Evolutionary conservation across 495 filamentous ascomycete species (phyloP), one percentile per base, ranked within the genome.

Genomic region (Aspergillus panamensis): DNA sequence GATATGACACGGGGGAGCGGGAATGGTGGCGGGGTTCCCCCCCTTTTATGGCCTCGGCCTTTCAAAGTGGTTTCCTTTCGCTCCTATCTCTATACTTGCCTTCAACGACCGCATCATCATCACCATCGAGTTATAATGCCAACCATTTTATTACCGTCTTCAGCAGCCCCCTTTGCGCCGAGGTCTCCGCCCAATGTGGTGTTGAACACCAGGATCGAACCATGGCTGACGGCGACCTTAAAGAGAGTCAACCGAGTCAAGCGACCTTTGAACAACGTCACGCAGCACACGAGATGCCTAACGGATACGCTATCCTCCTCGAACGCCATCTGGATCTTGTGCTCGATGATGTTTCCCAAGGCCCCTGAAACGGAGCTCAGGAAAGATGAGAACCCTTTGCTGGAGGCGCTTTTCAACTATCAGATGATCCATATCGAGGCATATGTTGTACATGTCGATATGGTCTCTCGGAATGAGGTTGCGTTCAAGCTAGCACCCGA

Each of bases 371-470:
- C 91, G 31, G 90, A 97, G 65, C 81, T 97, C 62, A 82, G 84
- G 66, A 90, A 85, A 73, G 90, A 97, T 68, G 78, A 84, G 40
- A 92, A 97, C 70, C 90, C 92, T 44, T 78, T 97, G 56, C 80
- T 96, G 62, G 94, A 97, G 75, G 90, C 89, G 55, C 74, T 97
- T 57, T 90, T 89, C 82, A 96, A 96, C 80, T 93, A 91, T 73
- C 89, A 96, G 80, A 84, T 96, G 76, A 81, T 96, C 73, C 90
- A 96, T 70, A 81, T 97, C 60, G 92, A 97, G 75, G 95, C 94
- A 48, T 99, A 99, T 74, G 90, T 97, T 62, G 94, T 99, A 58
- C 95, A 97, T 74, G 91, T 99, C 73, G 94, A 99, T 77, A 94
- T 99, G 90, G 94, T 99, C 47, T 87, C 94, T 57, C 86, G 92